Evolutionary conservation across 306 rosid genomes (phyloP).

Genomic region (Vicia sativa): DNA sequence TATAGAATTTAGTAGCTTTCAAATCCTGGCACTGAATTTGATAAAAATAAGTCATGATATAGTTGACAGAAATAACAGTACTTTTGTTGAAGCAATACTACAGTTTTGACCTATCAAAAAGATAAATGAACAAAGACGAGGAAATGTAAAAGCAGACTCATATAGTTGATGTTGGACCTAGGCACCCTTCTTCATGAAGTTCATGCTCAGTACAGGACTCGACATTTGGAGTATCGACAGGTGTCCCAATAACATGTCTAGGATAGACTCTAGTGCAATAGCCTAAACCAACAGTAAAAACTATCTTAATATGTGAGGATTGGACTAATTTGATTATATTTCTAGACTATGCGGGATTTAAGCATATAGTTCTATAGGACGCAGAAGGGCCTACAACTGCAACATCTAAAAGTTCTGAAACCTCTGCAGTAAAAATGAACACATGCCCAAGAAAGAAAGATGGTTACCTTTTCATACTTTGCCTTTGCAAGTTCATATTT

Average conservation of each 20-base stretch:
- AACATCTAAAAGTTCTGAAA: slow-evolving; percentile 19
- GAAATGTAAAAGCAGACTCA: too few relatives aligned
- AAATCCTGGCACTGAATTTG: neutral
- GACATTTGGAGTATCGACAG: neutral
- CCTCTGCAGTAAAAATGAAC: slow-evolving; percentile 17
- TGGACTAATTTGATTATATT: neutral
- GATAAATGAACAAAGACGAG: too few relatives aligned
- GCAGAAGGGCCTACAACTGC: slow-evolving; percentile 15
- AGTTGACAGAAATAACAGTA: neutral
- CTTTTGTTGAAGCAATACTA: neutral
- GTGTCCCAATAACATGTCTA: neutral
- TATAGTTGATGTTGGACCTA: neutral
- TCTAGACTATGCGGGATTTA: neutral
- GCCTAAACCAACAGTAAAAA: neutral
- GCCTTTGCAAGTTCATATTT: slow-evolving; percentile 95
- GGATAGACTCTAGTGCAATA: slow-evolving; percentile 3
- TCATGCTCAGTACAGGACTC: neutral
- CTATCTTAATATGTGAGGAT: neutral
- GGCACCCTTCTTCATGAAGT: neutral
- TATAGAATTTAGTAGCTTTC: neutral
- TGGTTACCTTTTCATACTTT: slow-evolving; percentile 88
- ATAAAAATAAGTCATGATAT: neutral
- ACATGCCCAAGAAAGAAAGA: slow-evolving; percentile 25
- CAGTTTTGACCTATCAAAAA: neutral
- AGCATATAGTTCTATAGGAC: neutral